Percentiles rank a stretch among this genome's conserved stretches.
phyloP scores from a whole-genome alignment of 2,329 filamentous ascomycete species.

The Aureobasidium namibiae region DNA sequence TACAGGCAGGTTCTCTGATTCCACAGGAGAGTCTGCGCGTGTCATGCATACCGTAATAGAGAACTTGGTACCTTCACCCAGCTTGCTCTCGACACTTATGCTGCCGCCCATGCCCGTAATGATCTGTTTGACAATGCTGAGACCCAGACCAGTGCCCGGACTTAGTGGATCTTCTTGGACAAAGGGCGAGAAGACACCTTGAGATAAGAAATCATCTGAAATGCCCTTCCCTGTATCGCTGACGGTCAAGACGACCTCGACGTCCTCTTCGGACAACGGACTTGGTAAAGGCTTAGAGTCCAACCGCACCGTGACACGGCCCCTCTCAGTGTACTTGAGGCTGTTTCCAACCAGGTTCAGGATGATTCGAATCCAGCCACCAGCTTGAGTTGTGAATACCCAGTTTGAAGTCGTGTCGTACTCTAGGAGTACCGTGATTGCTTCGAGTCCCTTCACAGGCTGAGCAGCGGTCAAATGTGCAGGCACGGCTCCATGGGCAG shows the following conservation, averaged over 20 bases:
- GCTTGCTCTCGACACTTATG: slow-evolving; percentile 42
- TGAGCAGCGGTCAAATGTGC: background rate
- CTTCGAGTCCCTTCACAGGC: background rate
- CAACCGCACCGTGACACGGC: slow-evolving; percentile 17
- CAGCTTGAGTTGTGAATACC: slow-evolving; percentile 35
- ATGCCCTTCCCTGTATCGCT: slow-evolving; percentile 61
- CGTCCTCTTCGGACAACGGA: background rate
- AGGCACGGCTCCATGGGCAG: background rate
- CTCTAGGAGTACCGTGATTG: background rate
- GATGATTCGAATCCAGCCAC: slow-evolving; percentile 16
- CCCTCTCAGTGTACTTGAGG: slow-evolving; percentile 17
- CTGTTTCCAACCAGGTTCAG: slow-evolving; percentile 18
- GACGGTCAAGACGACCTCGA: slow-evolving; percentile 28
- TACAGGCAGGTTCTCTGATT: background rate
- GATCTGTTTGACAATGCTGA: slow-evolving; percentile 51
- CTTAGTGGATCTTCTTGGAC: slow-evolving; percentile 55
- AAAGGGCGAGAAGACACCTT: slow-evolving; percentile 56
- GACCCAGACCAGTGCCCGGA: slow-evolving; percentile 55
- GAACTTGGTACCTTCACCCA: slow-evolving; percentile 48
- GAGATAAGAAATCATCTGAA: slow-evolving; percentile 52
- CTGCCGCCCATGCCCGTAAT: slow-evolving; percentile 20
- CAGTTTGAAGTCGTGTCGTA: slow-evolving; percentile 29
- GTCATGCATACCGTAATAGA: slow-evolving; percentile 27
- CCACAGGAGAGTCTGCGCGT: background rate
- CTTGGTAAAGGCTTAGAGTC: background rate